These are phyloP conservation scores for Ophiocytium majus DNA, from an alignment of 352 stramenopile genomes.

Conservation along the genomic window DNA sequence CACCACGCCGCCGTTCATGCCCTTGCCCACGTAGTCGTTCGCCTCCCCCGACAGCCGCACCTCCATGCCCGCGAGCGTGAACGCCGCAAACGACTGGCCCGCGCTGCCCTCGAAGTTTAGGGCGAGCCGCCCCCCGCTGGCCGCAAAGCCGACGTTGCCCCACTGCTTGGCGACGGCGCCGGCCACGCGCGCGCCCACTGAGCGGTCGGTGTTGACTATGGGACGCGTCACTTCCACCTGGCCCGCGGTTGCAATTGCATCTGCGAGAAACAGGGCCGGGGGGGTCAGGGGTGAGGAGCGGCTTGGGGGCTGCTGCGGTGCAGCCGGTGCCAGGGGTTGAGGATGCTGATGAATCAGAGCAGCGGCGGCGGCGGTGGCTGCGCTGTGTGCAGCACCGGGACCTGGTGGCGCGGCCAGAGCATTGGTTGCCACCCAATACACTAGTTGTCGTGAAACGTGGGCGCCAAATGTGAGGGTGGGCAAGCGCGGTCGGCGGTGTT, in stretches of 20 bases:
- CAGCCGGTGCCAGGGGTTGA: too few relatives aligned
- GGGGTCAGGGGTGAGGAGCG: neutral
- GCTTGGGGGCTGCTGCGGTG: too few relatives aligned
- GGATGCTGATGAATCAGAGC: too few relatives aligned
- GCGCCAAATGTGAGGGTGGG: too few relatives aligned
- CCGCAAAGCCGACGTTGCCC: slow-evolving; percentile 70
- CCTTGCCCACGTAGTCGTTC: slow-evolving; percentile 95
- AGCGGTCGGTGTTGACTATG: slow-evolving; percentile 88
- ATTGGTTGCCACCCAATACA: too few relatives aligned
- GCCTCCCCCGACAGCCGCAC: slow-evolving; percentile 79
- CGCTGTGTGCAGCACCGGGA: too few relatives aligned
- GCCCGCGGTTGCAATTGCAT: slow-evolving; percentile 14
- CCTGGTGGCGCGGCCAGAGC: too few relatives aligned
- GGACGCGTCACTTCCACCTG: slow-evolving; percentile 25
- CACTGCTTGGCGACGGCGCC: slow-evolving; percentile 86
- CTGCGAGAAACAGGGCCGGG: neutral
- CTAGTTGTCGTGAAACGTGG: too few relatives aligned
- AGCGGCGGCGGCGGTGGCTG: too few relatives aligned
- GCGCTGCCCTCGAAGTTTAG: slow-evolving; percentile 84
- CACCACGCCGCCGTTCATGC: slow-evolving; percentile 85
- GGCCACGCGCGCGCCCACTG: slow-evolving; percentile 81
- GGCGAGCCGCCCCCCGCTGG: slow-evolving; percentile 68
- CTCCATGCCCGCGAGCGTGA: slow-evolving; percentile 67
- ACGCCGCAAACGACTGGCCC: slow-evolving; percentile 85
- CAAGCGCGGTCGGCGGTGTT: too few relatives aligned